These are phyloP conservation scores for Alternaria consortialis DNA, from an alignment of 2,329 filamentous ascomycete genomes.

Conservation along the genomic window DNA sequence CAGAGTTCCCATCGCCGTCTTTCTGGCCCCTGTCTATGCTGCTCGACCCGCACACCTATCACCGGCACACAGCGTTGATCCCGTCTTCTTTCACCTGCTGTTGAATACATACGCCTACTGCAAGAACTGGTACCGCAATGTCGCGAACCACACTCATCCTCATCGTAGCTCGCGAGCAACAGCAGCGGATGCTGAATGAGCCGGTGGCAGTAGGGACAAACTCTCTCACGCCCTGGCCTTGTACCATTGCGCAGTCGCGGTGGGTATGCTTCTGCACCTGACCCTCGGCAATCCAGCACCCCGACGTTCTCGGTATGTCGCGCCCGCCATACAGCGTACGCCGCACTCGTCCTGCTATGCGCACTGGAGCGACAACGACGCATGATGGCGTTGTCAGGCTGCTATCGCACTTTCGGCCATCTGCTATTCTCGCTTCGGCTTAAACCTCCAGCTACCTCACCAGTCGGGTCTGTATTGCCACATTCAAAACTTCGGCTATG, in stretches of 20 bases:
- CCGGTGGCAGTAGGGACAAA: slow-evolving; percentile 6
- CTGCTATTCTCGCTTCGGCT: slow-evolving; percentile 14
- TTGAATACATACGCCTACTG: neutral
- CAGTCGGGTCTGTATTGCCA: slow-evolving; percentile 15
- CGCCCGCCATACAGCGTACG: slow-evolving; percentile 35
- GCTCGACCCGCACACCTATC: slow-evolving; percentile 16
- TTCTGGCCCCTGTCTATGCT: slow-evolving; percentile 19
- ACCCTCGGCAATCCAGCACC: slow-evolving; percentile 34
- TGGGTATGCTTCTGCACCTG: slow-evolving; percentile 39
- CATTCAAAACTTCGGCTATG: slow-evolving; percentile 19
- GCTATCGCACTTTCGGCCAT: slow-evolving; percentile 15
- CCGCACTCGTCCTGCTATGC: slow-evolving; percentile 25
- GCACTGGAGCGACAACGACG: slow-evolving; percentile 29
- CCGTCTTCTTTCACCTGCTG: slow-evolving; percentile 1
- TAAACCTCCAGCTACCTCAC: slow-evolving; percentile 15
- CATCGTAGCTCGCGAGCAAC: neutral
- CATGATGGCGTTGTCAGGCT: slow-evolving; percentile 31
- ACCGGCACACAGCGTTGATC: slow-evolving; percentile 2
- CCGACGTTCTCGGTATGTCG: slow-evolving; percentile 32
- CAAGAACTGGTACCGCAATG: neutral
- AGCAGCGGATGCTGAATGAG: neutral
- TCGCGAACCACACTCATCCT: neutral
- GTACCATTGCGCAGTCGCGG: slow-evolving; percentile 33
- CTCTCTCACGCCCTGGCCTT: slow-evolving; percentile 17
- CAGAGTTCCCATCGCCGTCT: slow-evolving; percentile 12